Conservation (phyloP, 441 rosid genomes). For the Euphorbia celastroides region DNA sequence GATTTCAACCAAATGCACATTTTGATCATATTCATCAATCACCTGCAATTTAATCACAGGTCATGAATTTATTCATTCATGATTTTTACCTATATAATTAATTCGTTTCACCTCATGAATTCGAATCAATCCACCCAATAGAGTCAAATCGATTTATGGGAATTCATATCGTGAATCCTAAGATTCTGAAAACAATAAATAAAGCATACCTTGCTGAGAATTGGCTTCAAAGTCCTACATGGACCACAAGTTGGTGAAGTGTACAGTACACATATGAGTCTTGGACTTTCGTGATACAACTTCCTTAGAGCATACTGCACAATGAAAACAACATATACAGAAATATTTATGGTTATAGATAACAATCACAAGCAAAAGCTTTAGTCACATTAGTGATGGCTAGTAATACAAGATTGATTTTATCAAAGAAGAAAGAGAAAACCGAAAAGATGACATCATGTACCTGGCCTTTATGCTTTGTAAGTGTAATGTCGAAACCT, state of each 20-base stretch:
- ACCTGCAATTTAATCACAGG: constrained; percentile 39
- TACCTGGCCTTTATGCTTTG: constrained; percentile 92
- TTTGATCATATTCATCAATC: constrained; percentile 80
- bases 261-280: constrained; percentile 80
- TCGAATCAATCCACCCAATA: too few species aligned
- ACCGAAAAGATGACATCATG: constrained; percentile 2
- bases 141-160: too few species aligned
- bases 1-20: constrained; percentile 89
- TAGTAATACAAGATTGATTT: not conserved
- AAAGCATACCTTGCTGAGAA: constrained; percentile 71
- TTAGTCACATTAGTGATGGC: constrained; percentile 4
- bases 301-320: constrained; percentile 87
- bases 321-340: constrained; percentile 12
- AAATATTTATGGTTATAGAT: constrained; percentile 7
- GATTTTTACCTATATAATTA: too few species aligned
- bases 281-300: constrained; percentile 90
- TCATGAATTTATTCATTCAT: too few species aligned
- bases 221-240: constrained; percentile 94
- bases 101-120: too few species aligned
- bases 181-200: not conserved
- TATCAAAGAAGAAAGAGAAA: not conserved
- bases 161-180: too few species aligned
- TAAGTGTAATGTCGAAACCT: constrained; percentile 73
- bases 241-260: constrained; percentile 98
- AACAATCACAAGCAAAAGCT: not conserved